Percentiles rank a stretch among this genome's conserved stretches.
phyloP scores from a whole-genome alignment of 495 filamentous ascomycete species.

The Letharia columbiana region DNA sequence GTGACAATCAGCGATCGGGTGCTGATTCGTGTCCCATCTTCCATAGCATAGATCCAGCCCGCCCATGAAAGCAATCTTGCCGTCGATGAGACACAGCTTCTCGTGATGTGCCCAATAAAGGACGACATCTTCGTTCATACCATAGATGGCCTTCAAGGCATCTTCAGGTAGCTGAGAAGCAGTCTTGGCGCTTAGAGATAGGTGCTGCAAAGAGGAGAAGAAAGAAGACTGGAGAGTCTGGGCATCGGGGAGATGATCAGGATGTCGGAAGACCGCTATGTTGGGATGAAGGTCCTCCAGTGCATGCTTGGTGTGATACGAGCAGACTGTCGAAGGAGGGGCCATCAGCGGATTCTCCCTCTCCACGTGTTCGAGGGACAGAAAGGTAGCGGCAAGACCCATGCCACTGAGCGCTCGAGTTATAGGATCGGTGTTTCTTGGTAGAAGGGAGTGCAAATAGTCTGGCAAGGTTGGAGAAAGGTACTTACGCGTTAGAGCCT shows the following conservation, averaged over 20 bases:
- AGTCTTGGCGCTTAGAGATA: slow-evolving; percentile 43
- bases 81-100: slow-evolving; percentile 81
- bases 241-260: slow-evolving; percentile 75
- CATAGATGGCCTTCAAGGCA: slow-evolving; percentile 67
- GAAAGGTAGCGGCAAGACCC: slow-evolving; percentile 36
- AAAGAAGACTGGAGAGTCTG: slow-evolving; percentile 46
- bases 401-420: slow-evolving; percentile 29
- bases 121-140: slow-evolving; percentile 68
- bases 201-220: slow-evolving; percentile 41
- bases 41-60: slow-evolving; percentile 54
- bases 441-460: slow-evolving; percentile 38
- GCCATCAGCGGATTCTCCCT: slow-evolving; percentile 36
- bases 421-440: slow-evolving; percentile 31
- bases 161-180: slow-evolving; percentile 55
- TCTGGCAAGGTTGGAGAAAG: slow-evolving; percentile 34
- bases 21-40: slow-evolving; percentile 58
- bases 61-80: slow-evolving; percentile 82
- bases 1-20: slow-evolving; percentile 80
- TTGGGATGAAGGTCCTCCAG: slow-evolving; percentile 75
- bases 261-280: slow-evolving; percentile 85
- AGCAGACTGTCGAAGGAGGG: slow-evolving; percentile 55
- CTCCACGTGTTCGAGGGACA: slow-evolving; percentile 37
- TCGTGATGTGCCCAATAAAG: slow-evolving; percentile 96
- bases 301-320: slow-evolving; percentile 74
- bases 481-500: slow-evolving; percentile 74